Evolutionary conservation across 768 basidiomycete species (phyloP), one percentile per base, ranked within the genome.

Genomic region (Fomitopsis pulvina): DNA sequence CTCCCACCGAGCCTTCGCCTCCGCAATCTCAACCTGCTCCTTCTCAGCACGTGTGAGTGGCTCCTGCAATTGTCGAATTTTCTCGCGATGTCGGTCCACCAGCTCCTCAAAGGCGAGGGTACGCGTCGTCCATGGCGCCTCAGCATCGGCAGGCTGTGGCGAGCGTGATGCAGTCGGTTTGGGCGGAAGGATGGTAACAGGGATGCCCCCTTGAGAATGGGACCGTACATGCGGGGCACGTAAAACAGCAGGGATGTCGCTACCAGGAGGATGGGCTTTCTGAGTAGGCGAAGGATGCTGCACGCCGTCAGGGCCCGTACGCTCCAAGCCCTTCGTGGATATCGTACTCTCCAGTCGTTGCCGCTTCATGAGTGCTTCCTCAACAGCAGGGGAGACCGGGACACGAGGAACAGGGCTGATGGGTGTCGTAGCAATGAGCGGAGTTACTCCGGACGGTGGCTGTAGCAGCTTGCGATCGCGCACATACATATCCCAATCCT

Each of bases 401-500:
- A 76, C 66, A 45, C 80, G 73, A 51, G 66, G 71, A 37, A 62
- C 49, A 25, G 72, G 67, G 28, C 59, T 54, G 37, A 57, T 56
- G 24, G 77, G 71, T 7, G 78, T 77, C n/a, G 84, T 80, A 5
- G 74, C 68, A 58, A 92, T 91, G 1, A 90, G 88, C n/a, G 81
- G 74, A 14, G 88, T 79, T 39, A 89, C 76, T 6, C 90, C 88
- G 18, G 83, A 76, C 9, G 90, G 89, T 38, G 91, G 90, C 59
- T 89, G 87, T 52, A 93, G 67, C 14, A 96, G 73, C 61, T 86
- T 90, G 48, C 92, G 79, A 44, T 94, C 89, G 40, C 81, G 81
- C 43, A 92, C 76, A 64, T 96, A 95, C 39, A 77, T 68, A 54
- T 94, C 87, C 92, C 92, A 96, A 55, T 87, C 83, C n/a, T 79